Percentiles rank a stretch among this genome's conserved stretches.
These are phyloP conservation scores for Laguncularia racemosa DNA, from an alignment of 345 rosid genomes.

Conservation along the genomic window DNA sequence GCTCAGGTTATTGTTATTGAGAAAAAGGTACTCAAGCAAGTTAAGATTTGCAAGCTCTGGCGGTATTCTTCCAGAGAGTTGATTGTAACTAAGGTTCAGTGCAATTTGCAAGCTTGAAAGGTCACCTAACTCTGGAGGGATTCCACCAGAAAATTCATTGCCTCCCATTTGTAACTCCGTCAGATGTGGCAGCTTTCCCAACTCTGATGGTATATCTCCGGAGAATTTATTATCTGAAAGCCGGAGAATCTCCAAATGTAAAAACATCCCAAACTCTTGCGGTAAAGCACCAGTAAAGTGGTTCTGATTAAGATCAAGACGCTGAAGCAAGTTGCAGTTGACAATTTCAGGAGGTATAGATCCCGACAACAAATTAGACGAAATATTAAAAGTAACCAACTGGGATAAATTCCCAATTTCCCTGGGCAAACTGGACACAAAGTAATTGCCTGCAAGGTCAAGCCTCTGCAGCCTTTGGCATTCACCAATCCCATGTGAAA, in stretches of 20 bases:
- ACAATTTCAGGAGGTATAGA: conserved; percentile 58
- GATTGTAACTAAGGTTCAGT: conserved; percentile 79
- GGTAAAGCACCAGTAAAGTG: conserved; percentile 59
- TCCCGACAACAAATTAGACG: conserved; percentile 66
- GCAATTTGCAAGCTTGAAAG: conserved; percentile 90
- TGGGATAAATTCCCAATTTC: conserved; percentile 71
- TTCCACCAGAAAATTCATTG: conserved; percentile 62
- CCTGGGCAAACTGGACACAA: conserved; percentile 50
- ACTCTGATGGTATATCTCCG: conserved; percentile 53
- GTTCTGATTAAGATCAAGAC: conserved; percentile 78
- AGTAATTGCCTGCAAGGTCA: conserved; percentile 64
- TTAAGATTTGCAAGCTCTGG: conserved; percentile 67
- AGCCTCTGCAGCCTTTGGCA: conserved; percentile 75
- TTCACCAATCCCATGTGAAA: conserved; percentile 58
- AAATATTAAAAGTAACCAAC: conserved; percentile 74
- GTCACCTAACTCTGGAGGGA: conserved; percentile 67
- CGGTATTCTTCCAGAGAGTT: conserved; percentile 65
- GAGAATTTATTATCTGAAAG: conserved; percentile 82
- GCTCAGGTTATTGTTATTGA: conserved; percentile 69
- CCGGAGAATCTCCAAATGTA: conserved; percentile 75
- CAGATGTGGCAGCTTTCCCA: conserved; percentile 68
- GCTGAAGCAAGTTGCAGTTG: conserved; percentile 76
- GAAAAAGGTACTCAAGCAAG: conserved; percentile 53
- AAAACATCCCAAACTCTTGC: conserved; percentile 61
- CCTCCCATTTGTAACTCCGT: conserved; percentile 95